Conservation (phyloP, 164 flowering plant species). For the grape (Vitis vinifera) region DNA sequence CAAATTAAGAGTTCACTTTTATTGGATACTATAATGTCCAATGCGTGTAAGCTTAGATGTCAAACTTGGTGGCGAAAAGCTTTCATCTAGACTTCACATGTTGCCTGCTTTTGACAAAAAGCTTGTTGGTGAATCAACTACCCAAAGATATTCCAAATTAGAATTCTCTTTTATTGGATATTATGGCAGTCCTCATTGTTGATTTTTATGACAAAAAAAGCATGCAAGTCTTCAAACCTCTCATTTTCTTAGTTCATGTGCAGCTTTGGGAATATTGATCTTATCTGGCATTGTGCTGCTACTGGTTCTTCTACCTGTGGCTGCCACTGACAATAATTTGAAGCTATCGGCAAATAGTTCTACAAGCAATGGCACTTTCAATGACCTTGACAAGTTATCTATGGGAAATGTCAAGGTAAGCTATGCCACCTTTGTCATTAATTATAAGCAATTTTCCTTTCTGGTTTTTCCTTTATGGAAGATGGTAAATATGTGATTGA, state of each 20-base stretch:
- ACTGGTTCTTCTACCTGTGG: conserved; percentile 77
- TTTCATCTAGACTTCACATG: too few species aligned
- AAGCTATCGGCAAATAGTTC: conserved; percentile 6
- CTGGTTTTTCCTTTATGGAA: neutral
- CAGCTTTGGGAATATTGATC: conserved; percentile 77
- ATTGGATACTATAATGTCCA: too few species aligned
- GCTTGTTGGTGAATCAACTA: too few species aligned
- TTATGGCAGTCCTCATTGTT: neutral
- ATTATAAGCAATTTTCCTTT: neutral
- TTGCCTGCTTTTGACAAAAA: too few species aligned
- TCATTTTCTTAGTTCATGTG: conserved; percentile 10
- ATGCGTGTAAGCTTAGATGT: too few species aligned
- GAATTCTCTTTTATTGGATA: too few species aligned
- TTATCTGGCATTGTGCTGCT: conserved; percentile 65
- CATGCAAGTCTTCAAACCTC: neutral
- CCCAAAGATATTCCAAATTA: too few species aligned
- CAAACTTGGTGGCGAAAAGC: too few species aligned
- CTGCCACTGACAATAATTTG: conserved; percentile 52
- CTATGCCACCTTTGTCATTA: neutral
- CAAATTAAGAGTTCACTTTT: too few species aligned
- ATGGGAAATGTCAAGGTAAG: conserved; percentile 77
- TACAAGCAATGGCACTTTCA: conserved; percentile 57
- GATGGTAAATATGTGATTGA: neutral
- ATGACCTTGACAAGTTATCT: conserved; percentile 71
- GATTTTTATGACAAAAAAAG: neutral